Evolutionary conservation across 1,139 yeast genomes (phyloP), one percentile per base, ranked within the genome.

Genomic region (Diutina rugosa): DNA sequence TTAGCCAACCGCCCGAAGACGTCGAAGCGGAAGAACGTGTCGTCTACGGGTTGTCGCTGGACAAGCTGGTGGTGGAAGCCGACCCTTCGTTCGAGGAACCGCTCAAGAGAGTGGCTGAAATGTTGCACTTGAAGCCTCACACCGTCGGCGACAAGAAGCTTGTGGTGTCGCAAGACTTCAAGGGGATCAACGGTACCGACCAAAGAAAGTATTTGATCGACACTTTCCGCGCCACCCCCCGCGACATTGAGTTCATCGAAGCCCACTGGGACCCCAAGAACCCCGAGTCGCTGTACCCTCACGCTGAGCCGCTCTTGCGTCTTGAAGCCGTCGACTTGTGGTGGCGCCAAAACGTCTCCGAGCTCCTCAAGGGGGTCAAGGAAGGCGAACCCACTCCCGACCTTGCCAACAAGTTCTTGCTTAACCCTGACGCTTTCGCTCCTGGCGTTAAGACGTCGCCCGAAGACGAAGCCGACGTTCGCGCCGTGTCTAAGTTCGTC

Each of bases 301-400:
- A 90, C 67, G 79, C 81, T 60, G 89, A 90, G 71, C 76, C 87
- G 18, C 79, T 87, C 45, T 65, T 93, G 55, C 84, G 99, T 73
- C 85, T 84, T 60, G 98, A 93, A 72, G 93, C 96, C 12, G 82
- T 93, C 56, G 91, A 85, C 63, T 89, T 85, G 64, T 91, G 96
- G 96, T 90, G 95, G 87, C 81, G 81, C 65, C 71, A 82, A 62
- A 82, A 85, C 65, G 79, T 85, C 9, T 81, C 87, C 26, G 78
- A 74, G 29, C 78, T 81, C 55, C 70, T 73, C 61, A 80, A 79
- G 63, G 70, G 67, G 1, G 82, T 81, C 62, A 73, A 74, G 44
- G 86, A 79, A 61, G 76, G 75, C 38, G 71, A 70, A 56, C 79
- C 81, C 26, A 75, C 79, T 55, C 72, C 84, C 57, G 76, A 79